phyloP scores from a whole-genome alignment of 495 filamentous ascomycete species.

The Penicillium roqueforti region DNA sequence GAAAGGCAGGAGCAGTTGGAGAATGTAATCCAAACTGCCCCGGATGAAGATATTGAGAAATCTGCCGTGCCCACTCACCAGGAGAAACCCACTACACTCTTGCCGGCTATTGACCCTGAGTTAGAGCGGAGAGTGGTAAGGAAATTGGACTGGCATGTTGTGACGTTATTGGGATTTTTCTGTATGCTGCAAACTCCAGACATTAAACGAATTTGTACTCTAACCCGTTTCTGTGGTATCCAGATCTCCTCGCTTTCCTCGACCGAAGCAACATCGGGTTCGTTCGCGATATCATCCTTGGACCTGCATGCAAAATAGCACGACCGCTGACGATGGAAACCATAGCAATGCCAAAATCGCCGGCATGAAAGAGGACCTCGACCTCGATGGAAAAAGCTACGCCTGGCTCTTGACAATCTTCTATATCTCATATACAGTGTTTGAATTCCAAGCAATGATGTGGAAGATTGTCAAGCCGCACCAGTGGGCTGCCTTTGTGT shows the following conservation, averaged over 20 bases:
- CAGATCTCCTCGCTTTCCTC: constrained; percentile 62
- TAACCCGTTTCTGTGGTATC: background rate
- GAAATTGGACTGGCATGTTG: constrained; percentile 55
- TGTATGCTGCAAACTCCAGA: constrained; percentile 36
- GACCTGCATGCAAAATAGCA: background rate
- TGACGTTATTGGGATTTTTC: constrained; percentile 49
- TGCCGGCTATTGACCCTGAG: constrained; percentile 42
- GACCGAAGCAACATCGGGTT: constrained; percentile 67
- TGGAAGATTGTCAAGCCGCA: constrained; percentile 65
- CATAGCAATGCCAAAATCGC: constrained; percentile 62
- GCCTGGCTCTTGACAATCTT: constrained; percentile 78
- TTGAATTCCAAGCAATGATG: constrained; percentile 67
- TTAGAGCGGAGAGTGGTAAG: constrained; percentile 54
- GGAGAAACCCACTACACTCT: constrained; percentile 18
- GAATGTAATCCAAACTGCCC: constrained; percentile 26
- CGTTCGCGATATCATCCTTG: constrained; percentile 8
- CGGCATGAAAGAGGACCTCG: constrained; percentile 43
- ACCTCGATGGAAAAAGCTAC: constrained; percentile 49
- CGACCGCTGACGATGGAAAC: constrained; percentile 10
- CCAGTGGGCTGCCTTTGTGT: constrained; percentile 45
- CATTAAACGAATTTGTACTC: background rate
- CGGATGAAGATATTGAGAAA: constrained; percentile 33
- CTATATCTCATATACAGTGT: constrained; percentile 60
- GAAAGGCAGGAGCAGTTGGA: constrained; percentile 21
- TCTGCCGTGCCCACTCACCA: constrained; percentile 18